Conservation (phyloP, 768 basidiomycete species). For the Auriscalpium vulgare region DNA sequence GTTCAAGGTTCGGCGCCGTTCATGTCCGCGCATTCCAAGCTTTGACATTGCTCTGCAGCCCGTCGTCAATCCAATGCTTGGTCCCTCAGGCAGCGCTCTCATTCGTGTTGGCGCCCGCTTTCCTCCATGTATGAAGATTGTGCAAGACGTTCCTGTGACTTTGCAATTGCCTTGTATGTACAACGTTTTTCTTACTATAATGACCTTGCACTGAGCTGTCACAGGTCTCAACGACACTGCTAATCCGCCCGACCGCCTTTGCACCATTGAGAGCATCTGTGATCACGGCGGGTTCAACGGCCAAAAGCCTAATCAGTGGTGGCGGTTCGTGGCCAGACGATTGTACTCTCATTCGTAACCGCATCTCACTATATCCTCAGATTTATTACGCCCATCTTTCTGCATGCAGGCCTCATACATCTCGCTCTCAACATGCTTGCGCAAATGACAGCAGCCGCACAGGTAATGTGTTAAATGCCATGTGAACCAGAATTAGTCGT, state of each 20-base stretch:
- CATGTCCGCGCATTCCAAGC: neutral
- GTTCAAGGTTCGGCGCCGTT: conserved; percentile 50
- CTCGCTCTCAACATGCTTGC: conserved; percentile 85
- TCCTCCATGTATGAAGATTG: conserved; percentile 84
- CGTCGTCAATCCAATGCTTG: conserved; percentile 82
- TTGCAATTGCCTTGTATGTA: conserved; percentile 48
- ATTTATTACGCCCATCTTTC: conserved; percentile 53
- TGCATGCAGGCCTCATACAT: conserved; percentile 96
- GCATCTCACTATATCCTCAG: conserved; percentile 27
- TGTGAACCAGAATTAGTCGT: no score
- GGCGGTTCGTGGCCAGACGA: conserved; percentile 28
- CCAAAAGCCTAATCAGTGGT: conserved; percentile 46
- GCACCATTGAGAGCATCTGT: conserved; percentile 77
- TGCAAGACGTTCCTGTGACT: conserved; percentile 46
- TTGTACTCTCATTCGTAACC: neutral
- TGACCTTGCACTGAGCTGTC: conserved; percentile 10
- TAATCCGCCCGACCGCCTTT: conserved; percentile 62
- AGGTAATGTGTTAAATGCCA: conserved; percentile 33
- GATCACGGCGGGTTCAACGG: conserved; percentile 71
- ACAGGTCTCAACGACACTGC: conserved; percentile 77
- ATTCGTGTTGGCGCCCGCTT: conserved; percentile 89
- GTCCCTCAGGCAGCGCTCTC: conserved; percentile 76
- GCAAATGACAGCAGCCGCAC: conserved; percentile 71
- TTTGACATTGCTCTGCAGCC: conserved; percentile 38
- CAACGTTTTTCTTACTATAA: conserved; percentile 1